A percentile compares a stretch with the other conserved stretches of the same genome.
Evolutionary conservation across 225 moss, liverwort and hornwort genomes (phyloP).

Genomic region (Pseudisothecium myosuroides): DNA sequence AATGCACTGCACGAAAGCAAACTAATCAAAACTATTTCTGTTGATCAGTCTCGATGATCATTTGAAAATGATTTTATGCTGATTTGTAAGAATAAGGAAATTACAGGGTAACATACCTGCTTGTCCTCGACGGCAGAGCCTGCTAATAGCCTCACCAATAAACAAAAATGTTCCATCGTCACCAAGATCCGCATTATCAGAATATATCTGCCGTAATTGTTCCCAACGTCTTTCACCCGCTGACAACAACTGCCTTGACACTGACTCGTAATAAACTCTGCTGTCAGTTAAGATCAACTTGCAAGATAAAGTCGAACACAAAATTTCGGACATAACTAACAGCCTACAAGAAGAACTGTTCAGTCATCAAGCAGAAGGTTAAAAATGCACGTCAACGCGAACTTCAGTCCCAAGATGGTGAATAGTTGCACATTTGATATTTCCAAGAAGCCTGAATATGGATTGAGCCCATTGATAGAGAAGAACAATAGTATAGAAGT

Average conservation of each 20-base stretch:
- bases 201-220: neutral
- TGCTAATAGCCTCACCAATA: conserved; percentile 57
- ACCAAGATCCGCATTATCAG: neutral
- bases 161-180: conserved; percentile 46
- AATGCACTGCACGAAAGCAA: neutral
- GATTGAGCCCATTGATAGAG: neutral
- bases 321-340: neutral
- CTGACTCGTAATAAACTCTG: conserved; percentile 49
- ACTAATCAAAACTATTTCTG: neutral
- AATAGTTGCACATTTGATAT: neutral
- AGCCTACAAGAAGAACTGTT: neutral
- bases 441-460: neutral
- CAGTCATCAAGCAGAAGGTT: neutral
- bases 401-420: neutral
- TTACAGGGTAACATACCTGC: conserved; percentile 35
- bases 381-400: neutral
- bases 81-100: neutral
- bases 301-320: neutral
- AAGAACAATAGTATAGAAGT: neutral
- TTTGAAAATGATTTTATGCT: neutral
- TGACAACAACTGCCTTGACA: conserved; percentile 57
- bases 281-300: conserved; percentile 14
- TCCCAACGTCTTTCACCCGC: conserved; percentile 60
- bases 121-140: conserved; percentile 81
- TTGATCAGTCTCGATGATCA: neutral